phyloP scores from a whole-genome alignment of 2,329 filamentous ascomycete genomes.

The Ophiocordyceps camponoti-floridani region DNA sequence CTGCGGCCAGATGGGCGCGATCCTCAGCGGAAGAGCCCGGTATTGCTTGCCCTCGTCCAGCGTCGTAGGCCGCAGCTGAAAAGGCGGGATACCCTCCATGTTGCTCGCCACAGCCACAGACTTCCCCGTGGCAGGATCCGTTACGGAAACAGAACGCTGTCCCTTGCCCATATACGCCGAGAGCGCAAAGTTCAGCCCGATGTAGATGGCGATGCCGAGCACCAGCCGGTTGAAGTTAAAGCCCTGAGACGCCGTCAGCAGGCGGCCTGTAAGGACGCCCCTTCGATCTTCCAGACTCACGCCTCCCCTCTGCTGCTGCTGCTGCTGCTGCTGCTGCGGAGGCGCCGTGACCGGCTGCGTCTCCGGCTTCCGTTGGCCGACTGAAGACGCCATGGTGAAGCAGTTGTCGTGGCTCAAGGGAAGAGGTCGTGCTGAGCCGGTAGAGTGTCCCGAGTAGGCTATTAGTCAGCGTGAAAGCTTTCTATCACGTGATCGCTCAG shows the following conservation, averaged over 20 bases:
- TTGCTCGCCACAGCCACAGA: constrained; percentile 34
- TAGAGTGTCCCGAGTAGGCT: not conserved
- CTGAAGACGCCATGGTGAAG: not conserved
- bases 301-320: constrained; percentile 4
- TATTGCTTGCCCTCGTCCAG: constrained; percentile 45
- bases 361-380: not conserved
- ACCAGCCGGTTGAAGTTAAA: constrained; percentile 26
- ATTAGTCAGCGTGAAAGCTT: not conserved
- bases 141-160: constrained; percentile 26
- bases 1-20: constrained; percentile 77
- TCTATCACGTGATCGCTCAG: not conserved
- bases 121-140: constrained; percentile 30
- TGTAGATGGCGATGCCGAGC: constrained; percentile 35
- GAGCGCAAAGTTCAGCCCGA: constrained; percentile 40
- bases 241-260: constrained; percentile 6
- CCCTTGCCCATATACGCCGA: constrained; percentile 32
- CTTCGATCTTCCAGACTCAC: constrained; percentile 3
- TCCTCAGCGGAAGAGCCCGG: constrained; percentile 45
- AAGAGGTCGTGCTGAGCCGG: not conserved
- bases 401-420: not conserved
- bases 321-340: not conserved
- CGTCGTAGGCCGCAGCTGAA: constrained; percentile 41
- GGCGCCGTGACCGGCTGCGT: not conserved
- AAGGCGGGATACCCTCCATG: constrained; percentile 42
- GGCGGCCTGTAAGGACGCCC: too few relatives aligned